These are phyloP conservation scores for Cordyceps fumosorosea DNA, from an alignment of 2,329 filamentous ascomycete genomes.

Conservation along the genomic window DNA sequence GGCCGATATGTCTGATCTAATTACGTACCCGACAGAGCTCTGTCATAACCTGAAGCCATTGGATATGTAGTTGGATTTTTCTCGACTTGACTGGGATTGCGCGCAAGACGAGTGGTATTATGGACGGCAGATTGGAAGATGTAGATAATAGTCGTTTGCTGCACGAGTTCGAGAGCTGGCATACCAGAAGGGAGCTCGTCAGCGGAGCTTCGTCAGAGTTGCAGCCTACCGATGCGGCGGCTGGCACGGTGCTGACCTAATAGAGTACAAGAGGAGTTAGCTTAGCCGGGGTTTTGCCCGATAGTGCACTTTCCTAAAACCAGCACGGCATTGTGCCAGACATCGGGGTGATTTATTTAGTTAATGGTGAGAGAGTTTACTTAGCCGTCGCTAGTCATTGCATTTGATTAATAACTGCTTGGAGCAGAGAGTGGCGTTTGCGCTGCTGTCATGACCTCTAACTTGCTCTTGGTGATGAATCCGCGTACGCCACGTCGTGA, in stretches of 20 bases:
- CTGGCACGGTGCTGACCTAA: not conserved
- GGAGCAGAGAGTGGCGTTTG: no score
- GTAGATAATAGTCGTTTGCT: constrained; percentile 16
- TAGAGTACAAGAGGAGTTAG: not conserved
- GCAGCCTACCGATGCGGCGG: constrained; percentile 26
- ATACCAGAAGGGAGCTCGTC: constrained; percentile 7
- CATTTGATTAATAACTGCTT: no score
- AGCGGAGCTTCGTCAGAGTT: constrained; percentile 34
- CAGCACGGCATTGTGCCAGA: not conserved
- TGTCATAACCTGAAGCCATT: constrained; percentile 96
- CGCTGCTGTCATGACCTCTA: no score
- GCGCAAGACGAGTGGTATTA: constrained; percentile 1
- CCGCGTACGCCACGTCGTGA: no score
- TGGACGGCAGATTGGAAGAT: constrained; percentile 8
- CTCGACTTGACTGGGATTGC: not conserved
- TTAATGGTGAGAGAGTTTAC: no score
- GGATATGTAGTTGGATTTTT: constrained; percentile 7
- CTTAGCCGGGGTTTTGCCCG: not conserved
- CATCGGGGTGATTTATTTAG: not conserved
- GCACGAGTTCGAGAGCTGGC: constrained; percentile 6
- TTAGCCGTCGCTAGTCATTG: no score
- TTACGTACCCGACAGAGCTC: constrained; percentile 92
- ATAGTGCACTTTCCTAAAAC: not conserved
- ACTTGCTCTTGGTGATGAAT: no score
- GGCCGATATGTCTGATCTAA: not conserved